Evolutionary conservation across 192 early-diverging fungal species (phyloP).

Genomic region (Mortierella antarctica): DNA sequence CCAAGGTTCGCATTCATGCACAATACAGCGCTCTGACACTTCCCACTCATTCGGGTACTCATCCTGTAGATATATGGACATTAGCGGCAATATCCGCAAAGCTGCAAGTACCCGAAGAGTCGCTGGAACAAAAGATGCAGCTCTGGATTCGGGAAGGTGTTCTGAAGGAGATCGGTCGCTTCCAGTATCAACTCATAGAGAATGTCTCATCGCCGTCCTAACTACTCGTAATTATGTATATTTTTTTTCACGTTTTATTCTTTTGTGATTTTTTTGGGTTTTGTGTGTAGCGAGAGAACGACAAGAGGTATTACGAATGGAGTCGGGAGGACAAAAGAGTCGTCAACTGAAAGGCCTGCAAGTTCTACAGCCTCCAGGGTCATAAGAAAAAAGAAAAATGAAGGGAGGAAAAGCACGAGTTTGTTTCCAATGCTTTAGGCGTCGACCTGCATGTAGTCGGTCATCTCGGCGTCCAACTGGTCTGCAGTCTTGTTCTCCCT

Average conservation of each 20-base stretch:
- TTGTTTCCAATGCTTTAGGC: constrained; percentile 13
- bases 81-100: constrained; percentile 15
- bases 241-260: neutral
- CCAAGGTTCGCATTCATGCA: neutral
- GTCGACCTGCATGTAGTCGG: constrained; percentile 63
- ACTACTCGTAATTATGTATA: neutral
- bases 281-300: neutral
- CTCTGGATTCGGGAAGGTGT: constrained; percentile 36
- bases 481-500: constrained; percentile 55
- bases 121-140: constrained; percentile 19
- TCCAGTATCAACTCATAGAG: constrained; percentile 28
- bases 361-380: no score
- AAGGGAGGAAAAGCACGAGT: neutral
- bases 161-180: constrained; percentile 15
- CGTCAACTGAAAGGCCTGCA: no score
- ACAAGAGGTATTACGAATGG: neutral
- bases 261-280: neutral
- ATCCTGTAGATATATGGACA: constrained; percentile 15
- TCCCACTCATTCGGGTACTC: neutral
- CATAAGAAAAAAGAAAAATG: neutral
- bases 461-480: constrained; percentile 62
- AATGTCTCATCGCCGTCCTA: neutral
- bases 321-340: neutral
- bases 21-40: neutral
- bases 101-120: constrained; percentile 10